These are phyloP conservation scores for Colletotrichum neosansevieriae DNA, from an alignment of 2,329 filamentous ascomycete species.

Conservation along the genomic window DNA sequence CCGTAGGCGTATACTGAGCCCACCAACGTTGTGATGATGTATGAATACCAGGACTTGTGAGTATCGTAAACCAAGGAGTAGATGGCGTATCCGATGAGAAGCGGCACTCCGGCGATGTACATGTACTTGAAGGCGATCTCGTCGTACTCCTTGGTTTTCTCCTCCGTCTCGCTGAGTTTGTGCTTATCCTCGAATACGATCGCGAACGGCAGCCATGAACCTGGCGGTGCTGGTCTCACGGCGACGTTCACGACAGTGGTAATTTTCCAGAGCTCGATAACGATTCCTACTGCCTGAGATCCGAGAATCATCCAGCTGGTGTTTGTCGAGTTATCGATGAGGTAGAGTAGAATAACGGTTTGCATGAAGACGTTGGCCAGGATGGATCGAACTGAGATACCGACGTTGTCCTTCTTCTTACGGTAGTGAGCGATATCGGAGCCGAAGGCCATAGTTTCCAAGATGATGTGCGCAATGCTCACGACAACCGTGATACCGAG, in stretches of 20 bases:
- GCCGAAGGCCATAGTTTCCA: slow-evolving; percentile 96
- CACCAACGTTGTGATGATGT: slow-evolving; percentile 93
- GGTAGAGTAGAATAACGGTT: slow-evolving; percentile 92
- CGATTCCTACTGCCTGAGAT: slow-evolving; percentile 84
- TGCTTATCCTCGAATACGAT: slow-evolving; percentile 96
- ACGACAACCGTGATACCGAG: slow-evolving; percentile 87
- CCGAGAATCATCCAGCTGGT: slow-evolving; percentile 99
- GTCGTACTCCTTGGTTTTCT: slow-evolving; percentile 99
- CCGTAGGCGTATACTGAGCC: slow-evolving; percentile 98
- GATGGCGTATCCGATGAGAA: slow-evolving; percentile 87
- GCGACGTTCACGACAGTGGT: slow-evolving; percentile 95
- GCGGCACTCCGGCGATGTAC: slow-evolving; percentile 89
- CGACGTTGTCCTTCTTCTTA: slow-evolving; percentile 99
- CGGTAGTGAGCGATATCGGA: slow-evolving; percentile 98
- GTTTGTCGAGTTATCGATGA: slow-evolving; percentile 96
- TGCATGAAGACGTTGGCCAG: slow-evolving; percentile 99
- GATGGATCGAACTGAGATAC: slow-evolving; percentile 95
- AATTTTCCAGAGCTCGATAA: slow-evolving; percentile 88
- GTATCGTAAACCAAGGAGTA: slow-evolving; percentile 94
- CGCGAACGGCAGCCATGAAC: slow-evolving; percentile 81
- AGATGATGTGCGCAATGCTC: slow-evolving; percentile 90
- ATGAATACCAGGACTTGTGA: slow-evolving; percentile 99
- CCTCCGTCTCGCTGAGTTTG: slow-evolving; percentile 91
- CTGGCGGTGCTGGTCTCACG: slow-evolving; percentile 75
- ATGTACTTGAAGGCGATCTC: slow-evolving; percentile 98